phyloP scores from a whole-genome alignment of 2,329 filamentous ascomycete genomes.

The Aspergillus sojae region DNA sequence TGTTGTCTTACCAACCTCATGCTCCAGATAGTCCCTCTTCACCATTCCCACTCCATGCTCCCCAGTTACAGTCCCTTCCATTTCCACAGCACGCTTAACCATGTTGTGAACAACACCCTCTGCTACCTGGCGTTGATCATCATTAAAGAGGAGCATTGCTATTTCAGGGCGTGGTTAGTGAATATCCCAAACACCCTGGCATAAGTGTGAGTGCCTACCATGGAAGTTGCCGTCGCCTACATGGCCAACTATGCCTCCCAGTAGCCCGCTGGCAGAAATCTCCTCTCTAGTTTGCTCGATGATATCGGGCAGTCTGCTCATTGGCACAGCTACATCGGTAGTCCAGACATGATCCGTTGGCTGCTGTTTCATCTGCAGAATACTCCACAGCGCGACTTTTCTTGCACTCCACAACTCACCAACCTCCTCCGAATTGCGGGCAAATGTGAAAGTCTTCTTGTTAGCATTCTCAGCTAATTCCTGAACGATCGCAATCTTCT shows the following conservation, averaged over 20 bases:
- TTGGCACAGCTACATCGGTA: slow-evolving; percentile 80
- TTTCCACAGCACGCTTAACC: slow-evolving; percentile 69
- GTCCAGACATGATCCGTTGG: slow-evolving; percentile 71
- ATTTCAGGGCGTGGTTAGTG: slow-evolving; percentile 1
- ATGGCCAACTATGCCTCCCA: slow-evolving; percentile 70
- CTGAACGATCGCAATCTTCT: slow-evolving; percentile 64
- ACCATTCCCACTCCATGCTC: slow-evolving; percentile 73
- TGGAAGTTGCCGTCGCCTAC: slow-evolving; percentile 78
- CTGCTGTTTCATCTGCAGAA: slow-evolving; percentile 65
- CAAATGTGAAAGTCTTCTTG: slow-evolving; percentile 64
- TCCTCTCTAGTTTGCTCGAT: slow-evolving; percentile 71
- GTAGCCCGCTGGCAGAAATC: slow-evolving; percentile 63
- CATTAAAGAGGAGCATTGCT: slow-evolving; percentile 65
- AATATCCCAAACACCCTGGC: neutral
- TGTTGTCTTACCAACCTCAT: slow-evolving; percentile 63
- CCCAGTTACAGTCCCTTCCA: slow-evolving; percentile 73
- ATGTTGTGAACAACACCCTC: slow-evolving; percentile 67
- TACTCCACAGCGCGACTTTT: slow-evolving; percentile 74
- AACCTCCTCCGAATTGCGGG: slow-evolving; percentile 64
- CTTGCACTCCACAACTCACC: slow-evolving; percentile 73
- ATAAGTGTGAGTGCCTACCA: slow-evolving; percentile 37
- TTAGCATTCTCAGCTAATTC: slow-evolving; percentile 57
- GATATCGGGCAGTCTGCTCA: slow-evolving; percentile 70
- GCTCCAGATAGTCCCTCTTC: slow-evolving; percentile 66
- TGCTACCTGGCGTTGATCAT: slow-evolving; percentile 57